Percentiles rank a stretch among this genome's conserved stretches.
phyloP scores from a whole-genome alignment of 2,329 filamentous ascomycete genomes.

The Diplocarpon rosae region DNA sequence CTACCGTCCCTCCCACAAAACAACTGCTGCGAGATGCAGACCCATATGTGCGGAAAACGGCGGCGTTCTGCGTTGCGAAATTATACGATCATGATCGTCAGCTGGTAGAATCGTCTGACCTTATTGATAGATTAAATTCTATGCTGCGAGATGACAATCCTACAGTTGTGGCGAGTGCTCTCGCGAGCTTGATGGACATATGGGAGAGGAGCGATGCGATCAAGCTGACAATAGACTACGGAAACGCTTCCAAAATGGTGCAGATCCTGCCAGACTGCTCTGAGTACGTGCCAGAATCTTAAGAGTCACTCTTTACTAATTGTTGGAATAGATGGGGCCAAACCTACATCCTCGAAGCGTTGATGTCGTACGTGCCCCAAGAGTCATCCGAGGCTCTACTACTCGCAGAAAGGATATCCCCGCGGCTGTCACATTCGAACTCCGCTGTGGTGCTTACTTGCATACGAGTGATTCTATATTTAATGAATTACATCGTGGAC shows the following conservation, averaged over 20 bases:
- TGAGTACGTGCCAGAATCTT: slow-evolving; percentile 49
- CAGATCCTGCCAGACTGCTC: slow-evolving; percentile 94
- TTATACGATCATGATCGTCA: slow-evolving; percentile 92
- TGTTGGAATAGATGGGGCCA: slow-evolving; percentile 70
- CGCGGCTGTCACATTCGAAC: slow-evolving; percentile 93
- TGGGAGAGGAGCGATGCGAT: slow-evolving; percentile 98
- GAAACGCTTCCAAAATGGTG: slow-evolving; percentile 95
- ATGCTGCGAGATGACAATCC: slow-evolving; percentile 94
- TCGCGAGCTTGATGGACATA: slow-evolving; percentile 89
- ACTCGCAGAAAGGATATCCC: slow-evolving; percentile 84
- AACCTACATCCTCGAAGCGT: slow-evolving; percentile 92
- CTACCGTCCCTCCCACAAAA: slow-evolving; percentile 76
- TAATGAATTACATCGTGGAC: slow-evolving; percentile 97
- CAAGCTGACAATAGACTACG: slow-evolving; percentile 95
- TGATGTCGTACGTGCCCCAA: slow-evolving; percentile 96
- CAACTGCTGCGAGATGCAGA: slow-evolving; percentile 74
- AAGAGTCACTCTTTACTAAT: neutral
- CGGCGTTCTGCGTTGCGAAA: slow-evolving; percentile 92
- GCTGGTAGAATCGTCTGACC: slow-evolving; percentile 79
- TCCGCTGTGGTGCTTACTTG: slow-evolving; percentile 93
- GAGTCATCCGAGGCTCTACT: slow-evolving; percentile 80
- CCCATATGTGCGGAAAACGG: slow-evolving; percentile 95
- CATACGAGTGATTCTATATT: slow-evolving; percentile 89
- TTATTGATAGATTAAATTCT: slow-evolving; percentile 83
- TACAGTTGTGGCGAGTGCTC: slow-evolving; percentile 87